Base-by-base conservation (phyloP, 2,329 filamentous ascomycete genomes). In the Diplodia intermedia region DNA sequence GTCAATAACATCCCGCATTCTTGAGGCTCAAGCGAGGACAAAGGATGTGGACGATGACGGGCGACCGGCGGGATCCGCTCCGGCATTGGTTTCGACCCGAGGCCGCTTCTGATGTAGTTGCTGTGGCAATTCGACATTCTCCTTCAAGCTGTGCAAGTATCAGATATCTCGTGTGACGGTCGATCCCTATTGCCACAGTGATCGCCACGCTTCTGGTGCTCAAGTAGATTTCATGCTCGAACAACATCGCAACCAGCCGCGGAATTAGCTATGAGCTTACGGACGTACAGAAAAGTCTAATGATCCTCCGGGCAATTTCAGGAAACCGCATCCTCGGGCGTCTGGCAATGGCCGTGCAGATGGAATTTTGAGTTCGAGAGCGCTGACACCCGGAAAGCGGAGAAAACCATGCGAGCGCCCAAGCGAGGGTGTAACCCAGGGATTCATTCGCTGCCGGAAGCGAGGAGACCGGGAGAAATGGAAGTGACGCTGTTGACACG, bases 301-400 rank as follows among this genome's bases (percentile, higher is more conserved):
- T 8, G 20, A 63, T 63, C 43, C 43, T 38, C 38, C 60, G 9
- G 18, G 26, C 31, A n/a, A 43, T 36, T 52, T 47, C 26, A 52
- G 43, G 50, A 26, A 52, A 26, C 49, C 40, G 36, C 15, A 20
- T 18, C 43, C 43, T n/a, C 23, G 60, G 31, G 14, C 29, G 43
- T 15, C 40, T 62, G 23, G 36, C 15, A 26, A 20, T 4, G 14
- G 50, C 52, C 14, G 56, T 36, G 60, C 23, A 47, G 60, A 1
- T 29, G 43, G 60, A 52, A 50, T 38, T 36, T 63, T 63, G 60
- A 31, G 60, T 63, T 63, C n/a, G 52, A 29, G 9, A 18, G 20
- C 29, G 47, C 23, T 36, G 60, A 38, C 29, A 52, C 29, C 26
- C 60, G 60, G 18, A 31, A n/a, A 49, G 29, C 26, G n/a, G 47